Conservation (phyloP, 1,139 yeast species). For the Scheffersomyces titani region DNA sequence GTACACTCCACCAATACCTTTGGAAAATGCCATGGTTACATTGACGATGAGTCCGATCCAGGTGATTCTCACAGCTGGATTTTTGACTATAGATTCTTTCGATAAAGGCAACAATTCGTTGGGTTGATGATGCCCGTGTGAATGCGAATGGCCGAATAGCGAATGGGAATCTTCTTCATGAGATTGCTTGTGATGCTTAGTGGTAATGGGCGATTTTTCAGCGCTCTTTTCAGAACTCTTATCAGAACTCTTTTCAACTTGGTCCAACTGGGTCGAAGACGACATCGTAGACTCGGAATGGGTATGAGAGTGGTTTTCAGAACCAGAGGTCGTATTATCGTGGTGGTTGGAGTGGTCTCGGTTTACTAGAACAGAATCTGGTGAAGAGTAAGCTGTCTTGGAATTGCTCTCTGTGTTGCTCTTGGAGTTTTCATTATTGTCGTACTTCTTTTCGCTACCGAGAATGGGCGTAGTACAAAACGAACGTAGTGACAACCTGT, state of each 20-base stretch:
- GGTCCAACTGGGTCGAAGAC: not conserved
- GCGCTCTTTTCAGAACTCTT: not conserved
- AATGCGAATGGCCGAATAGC: constrained; percentile 27
- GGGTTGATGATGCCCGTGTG: constrained; percentile 41
- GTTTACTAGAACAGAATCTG: not conserved
- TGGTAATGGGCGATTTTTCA: not conserved
- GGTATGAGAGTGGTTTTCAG: constrained; percentile 25
- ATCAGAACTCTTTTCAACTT: constrained; percentile 10
- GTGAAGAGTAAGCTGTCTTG: not conserved
- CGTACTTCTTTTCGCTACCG: not conserved
- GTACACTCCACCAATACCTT: constrained; percentile 84
- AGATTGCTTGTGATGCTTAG: constrained; percentile 10
- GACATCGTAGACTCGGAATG: constrained; percentile 21
- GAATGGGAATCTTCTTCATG: constrained; percentile 9
- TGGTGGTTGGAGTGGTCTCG: constrained; percentile 4
- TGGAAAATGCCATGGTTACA: constrained; percentile 80
- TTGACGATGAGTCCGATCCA: constrained; percentile 88
- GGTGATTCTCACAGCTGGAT: constrained; percentile 92
- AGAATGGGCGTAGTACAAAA: not conserved
- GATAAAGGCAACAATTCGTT: constrained; percentile 39
- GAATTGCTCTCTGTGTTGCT: not conserved
- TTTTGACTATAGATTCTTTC: constrained; percentile 36
- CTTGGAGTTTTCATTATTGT: not conserved
- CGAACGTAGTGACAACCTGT: not conserved
- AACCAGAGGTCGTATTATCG: constrained; percentile 2